These are phyloP conservation scores for Saussurea involucrata DNA, from an alignment of 129 eudicot species.

Conservation along the genomic window DNA sequence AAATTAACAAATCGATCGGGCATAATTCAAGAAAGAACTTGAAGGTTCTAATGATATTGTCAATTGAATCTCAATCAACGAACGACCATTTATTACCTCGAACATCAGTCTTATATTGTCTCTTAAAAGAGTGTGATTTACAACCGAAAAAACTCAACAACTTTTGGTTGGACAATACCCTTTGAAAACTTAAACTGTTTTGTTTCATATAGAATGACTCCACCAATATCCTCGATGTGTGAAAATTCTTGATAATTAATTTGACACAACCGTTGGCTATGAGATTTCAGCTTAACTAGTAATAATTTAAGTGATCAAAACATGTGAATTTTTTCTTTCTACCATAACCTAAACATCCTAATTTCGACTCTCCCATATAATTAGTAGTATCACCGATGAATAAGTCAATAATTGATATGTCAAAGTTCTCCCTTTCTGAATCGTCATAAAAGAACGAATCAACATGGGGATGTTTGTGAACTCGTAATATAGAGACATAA, in stretches of 20 bases:
- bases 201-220: not conserved
- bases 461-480: slow-evolving; percentile 20
- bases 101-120: not conserved
- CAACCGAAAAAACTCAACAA: not conserved
- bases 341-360: not conserved
- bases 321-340: not conserved
- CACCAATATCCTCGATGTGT: not conserved
- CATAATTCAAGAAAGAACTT: not conserved
- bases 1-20: not conserved
- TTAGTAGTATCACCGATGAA: not conserved
- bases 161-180: not conserved
- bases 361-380: not conserved
- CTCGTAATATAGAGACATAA: not conserved
- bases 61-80: not conserved
- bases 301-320: not conserved
- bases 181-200: not conserved
- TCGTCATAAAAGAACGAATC: not conserved
- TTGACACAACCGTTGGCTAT: not conserved
- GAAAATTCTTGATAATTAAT: not conserved
- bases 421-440: not conserved
- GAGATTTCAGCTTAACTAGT: not conserved
- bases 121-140: not conserved
- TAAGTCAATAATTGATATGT: not conserved
- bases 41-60: not conserved
- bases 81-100: not conserved